Base-by-base conservation (phyloP, 495 filamentous ascomycete genomes). In the Chaetomium fimeti region DNA sequence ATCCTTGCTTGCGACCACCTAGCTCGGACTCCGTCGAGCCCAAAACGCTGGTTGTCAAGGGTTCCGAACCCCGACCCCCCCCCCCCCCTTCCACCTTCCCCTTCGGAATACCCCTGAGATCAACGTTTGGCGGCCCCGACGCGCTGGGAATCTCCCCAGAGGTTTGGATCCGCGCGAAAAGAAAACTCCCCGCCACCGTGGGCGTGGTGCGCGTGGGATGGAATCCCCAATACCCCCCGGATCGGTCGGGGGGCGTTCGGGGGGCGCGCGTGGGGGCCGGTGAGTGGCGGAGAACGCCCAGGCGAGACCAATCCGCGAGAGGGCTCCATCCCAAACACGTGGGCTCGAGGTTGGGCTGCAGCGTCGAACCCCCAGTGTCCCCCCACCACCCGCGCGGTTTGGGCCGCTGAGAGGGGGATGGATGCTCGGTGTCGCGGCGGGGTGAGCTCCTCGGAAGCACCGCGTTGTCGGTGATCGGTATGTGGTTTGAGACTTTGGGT, bases 151-250 rank as follows among this genome's bases (percentile, higher is more conserved):
- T 13, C 16, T 20, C 52, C 52, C 52, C 25, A 36, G 32, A 36
- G 9, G 25, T 54, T 20, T 54, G 52, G 52, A 54, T 54, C 52
- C 52, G 52, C 52, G 52, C 5, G 49, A 29, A 18, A 49, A 52
- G 3, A 54, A 29, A 15, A 3, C 27, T 36, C 11, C 43, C 4
- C n/a, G n/a, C 28, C 27, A 36, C 27, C 52, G 52, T 32, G 52
- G 25, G 52, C 48, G 13, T 3, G 40, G 40, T 18, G 40, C 11
- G 52, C 13, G 52, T 32, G 52, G 27, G 52, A 54, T 54, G 48
- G n/a, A 24, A n/a, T 18, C 22, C 28, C 28, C n/a, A n/a, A n/a
- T n/a, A n/a, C n/a, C n/a, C n/a, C n/a, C n/a, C 27, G 52, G 4
- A 6, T 54, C 52, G 52, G 28, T 9, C 25, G 24, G 13, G 27